Evolutionary conservation across 192 early-diverging fungal species (phyloP), one percentile per base, ranked within the genome.

Genomic region (Obelidium mucronatum): DNA sequence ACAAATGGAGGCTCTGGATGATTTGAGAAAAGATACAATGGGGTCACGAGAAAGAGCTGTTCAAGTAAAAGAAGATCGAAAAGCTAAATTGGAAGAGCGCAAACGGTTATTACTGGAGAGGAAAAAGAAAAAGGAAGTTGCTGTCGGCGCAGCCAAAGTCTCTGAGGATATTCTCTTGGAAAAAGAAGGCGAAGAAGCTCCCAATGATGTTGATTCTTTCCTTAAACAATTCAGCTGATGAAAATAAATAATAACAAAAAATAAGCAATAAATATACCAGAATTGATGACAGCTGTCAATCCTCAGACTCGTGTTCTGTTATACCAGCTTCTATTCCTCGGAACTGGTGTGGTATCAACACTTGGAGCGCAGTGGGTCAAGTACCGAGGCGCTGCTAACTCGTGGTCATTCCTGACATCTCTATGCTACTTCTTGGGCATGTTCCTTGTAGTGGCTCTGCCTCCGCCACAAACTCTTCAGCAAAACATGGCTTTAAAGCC

Each of bases 1-100:
- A 26, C 92, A 93, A 67, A 87, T 92, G 84, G 79, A 71, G 1
- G 90, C 86, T 34, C 65, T 93, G 54, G 82, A 90, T 19, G 56
- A 81, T 36, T 61, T 93, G 37, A 80, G 91, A 19, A 61, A 80
- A 34, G 84, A 89, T 67, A 84, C 83, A 17, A 6, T 80, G 26
- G 71, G 69, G 6, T 17, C 35, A 0, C 74, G 76, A 31, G 52
- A 59, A n/a, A 72, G 35, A 40, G 66, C 73, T 1, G 66, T 31
- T 31, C 31, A 37, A 28, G 42, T 53, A 11, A 76, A 75, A 54
- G 72, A 82, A 22, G 30, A 30, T 5, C 62, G 62, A 17, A 40
- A 33, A n/a, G 62, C 51, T 11, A 83, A 64, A 67, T 31, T 84
- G 30, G 83, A 84, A 0, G 82, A 84, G 26, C 42, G 82, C 11